Conservation (phyloP, 495 filamentous ascomycete genomes). For the Xylaria longipes region DNA sequence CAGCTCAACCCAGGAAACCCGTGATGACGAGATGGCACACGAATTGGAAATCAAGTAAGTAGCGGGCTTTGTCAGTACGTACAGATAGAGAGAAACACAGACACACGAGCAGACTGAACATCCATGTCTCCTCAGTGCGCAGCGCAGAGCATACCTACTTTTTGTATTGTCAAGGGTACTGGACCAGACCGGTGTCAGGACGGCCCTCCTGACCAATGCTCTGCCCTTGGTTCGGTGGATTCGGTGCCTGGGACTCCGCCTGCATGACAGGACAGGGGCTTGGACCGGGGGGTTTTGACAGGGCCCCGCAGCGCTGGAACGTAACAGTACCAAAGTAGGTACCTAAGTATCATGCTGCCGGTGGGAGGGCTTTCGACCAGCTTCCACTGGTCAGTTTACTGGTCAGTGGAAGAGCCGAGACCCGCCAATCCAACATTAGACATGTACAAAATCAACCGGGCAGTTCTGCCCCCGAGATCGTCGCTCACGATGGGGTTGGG, state of each 20-base stretch:
- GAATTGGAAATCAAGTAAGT: not conserved
- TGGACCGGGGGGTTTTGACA: conserved; percentile 1
- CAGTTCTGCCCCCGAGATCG: conserved; percentile 16
- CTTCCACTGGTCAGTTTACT: not conserved
- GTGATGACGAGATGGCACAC: not conserved
- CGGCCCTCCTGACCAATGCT: conserved; percentile 16
- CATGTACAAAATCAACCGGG: conserved; percentile 3
- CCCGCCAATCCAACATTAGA: conserved; percentile 8
- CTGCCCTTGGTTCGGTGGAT: conserved; percentile 3
- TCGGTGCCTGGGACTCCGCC: conserved; percentile 6
- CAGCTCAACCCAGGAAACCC: not conserved
- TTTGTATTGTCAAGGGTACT: conserved; percentile 24
- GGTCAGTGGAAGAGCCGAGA: conserved; percentile 10
- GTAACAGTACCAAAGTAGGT: not conserved
- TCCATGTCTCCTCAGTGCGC: not conserved
- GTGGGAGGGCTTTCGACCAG: not conserved
- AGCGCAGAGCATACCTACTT: too few relatives aligned
- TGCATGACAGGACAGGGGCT: conserved; percentile 9
- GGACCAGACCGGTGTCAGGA: not conserved
- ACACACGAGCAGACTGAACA: not conserved
- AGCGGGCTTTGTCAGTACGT: not conserved
- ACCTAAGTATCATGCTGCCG: not conserved
- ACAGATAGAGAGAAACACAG: not conserved
- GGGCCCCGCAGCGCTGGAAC: conserved; percentile 2
- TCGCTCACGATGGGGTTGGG: conserved; percentile 3